Evolutionary conservation across 768 basidiomycete genomes (phyloP), one percentile per base, ranked within the genome.

Genomic region (Lactifluus rugatus): DNA sequence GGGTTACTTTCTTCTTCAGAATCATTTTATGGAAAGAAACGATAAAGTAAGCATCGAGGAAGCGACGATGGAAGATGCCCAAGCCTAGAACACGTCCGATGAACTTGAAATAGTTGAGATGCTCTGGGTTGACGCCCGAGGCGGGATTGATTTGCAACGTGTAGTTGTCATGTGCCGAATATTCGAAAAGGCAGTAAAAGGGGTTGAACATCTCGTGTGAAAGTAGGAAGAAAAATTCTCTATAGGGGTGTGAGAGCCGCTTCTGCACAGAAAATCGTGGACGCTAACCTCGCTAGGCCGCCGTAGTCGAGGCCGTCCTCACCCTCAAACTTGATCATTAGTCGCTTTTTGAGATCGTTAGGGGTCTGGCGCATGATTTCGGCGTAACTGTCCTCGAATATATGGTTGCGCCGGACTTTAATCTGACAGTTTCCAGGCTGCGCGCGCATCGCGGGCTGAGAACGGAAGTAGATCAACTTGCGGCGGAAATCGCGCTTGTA

Each of bases 151-250:
- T 98, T 73, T 99, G 96, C 28, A 99, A 85, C 10, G 96, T 98
- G 70, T 99, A 99, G 74, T 99, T 98, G 78, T 98, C 96, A 75
- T 97, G 95, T 19, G 96, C 96, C 1, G 96, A 98, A 73, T 99
- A 99, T 74, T 99, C 96, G 74, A 99, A 99, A 11, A 99, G 78
- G 71, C 96, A 98, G 74, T 99, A 98, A 81, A 99, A 98, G 23
- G 96, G 96, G 73, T 98, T 96, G 79, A 99, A 98, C 96, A 99
- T 98, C 74, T 98, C 96, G 71, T 99, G 96, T 34, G 95, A 98
- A 48, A 99, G 81, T 57, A 99, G 76, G 88, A 98, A 99, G 81
- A 99, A 99, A 79, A 98, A 99, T 75, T 99, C 96, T 77, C 94
- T 95, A 72, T 45, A 58, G 23, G 50, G 10, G 36, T 37, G 58